Conservation (phyloP, 768 basidiomycete genomes). For the Boletus speciosus region DNA sequence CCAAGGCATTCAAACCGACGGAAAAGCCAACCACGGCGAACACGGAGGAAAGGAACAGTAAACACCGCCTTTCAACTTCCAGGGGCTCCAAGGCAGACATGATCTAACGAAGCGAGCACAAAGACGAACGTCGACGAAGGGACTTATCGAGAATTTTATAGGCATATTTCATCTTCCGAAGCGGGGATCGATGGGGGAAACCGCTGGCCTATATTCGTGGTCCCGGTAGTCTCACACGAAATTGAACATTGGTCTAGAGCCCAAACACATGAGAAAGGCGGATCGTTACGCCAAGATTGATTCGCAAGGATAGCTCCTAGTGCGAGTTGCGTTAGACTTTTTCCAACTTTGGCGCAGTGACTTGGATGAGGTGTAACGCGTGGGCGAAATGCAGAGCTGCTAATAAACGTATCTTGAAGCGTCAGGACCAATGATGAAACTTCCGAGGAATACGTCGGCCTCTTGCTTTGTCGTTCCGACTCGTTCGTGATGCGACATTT, state of each 20-base stretch:
- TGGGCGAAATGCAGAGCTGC: background rate
- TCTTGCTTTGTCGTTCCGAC: no score
- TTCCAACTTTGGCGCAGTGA: background rate
- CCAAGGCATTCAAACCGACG: slow-evolving; percentile 19
- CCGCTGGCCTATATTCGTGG: background rate
- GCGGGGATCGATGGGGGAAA: background rate
- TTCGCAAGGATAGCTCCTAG: background rate
- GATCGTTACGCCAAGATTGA: background rate
- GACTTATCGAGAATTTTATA: slow-evolving; percentile 1
- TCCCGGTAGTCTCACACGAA: no score
- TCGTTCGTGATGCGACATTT: background rate
- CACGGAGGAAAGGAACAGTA: slow-evolving; percentile 31
- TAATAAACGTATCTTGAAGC: background rate
- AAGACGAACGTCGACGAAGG: background rate
- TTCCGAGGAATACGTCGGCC: background rate
- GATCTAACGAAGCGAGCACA: background rate
- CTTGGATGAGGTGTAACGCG: background rate
- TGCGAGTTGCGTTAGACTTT: background rate
- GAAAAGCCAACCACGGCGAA: slow-evolving; percentile 24
- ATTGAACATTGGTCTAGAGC: background rate
- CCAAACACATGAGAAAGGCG: background rate
- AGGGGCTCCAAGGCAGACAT: slow-evolving; percentile 9
- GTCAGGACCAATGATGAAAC: background rate
- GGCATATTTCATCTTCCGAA: background rate
- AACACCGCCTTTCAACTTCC: slow-evolving; percentile 13